phyloP scores from a whole-genome alignment of 2,329 filamentous ascomycete genomes.

The Chrysosporium keratinophilum region DNA sequence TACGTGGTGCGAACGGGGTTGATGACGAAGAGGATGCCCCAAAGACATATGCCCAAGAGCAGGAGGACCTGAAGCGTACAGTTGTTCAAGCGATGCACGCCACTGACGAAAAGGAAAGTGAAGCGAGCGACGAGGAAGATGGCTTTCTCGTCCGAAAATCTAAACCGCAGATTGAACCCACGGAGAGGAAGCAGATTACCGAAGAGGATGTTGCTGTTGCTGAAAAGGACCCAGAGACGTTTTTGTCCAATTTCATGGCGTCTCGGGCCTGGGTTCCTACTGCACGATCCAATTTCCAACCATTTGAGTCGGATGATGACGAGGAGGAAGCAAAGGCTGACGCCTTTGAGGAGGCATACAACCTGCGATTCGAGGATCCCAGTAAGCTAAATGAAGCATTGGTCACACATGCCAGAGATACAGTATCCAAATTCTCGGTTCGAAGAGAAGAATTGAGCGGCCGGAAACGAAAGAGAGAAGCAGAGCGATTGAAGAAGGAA shows the following conservation, averaged over 20 bases:
- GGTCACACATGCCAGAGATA: constrained; percentile 78
- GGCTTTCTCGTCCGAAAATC: constrained; percentile 68
- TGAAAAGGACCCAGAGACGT: constrained; percentile 81
- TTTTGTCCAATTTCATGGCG: constrained; percentile 91
- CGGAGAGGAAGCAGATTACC: constrained; percentile 37
- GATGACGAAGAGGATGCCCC: constrained; percentile 41
- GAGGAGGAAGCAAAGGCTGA: constrained; percentile 65
- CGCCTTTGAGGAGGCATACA: constrained; percentile 85
- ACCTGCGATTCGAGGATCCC: constrained; percentile 90
- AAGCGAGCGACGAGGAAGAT: constrained; percentile 47
- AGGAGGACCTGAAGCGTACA: constrained; percentile 67
- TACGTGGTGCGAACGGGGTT: constrained; percentile 60
- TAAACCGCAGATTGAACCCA: constrained; percentile 29
- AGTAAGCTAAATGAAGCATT: constrained; percentile 77
- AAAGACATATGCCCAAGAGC: constrained; percentile 76
- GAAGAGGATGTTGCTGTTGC: constrained; percentile 62
- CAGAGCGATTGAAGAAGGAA: constrained; percentile 66
- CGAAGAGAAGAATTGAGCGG: constrained; percentile 70
- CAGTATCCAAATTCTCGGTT: constrained; percentile 70
- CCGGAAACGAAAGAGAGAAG: constrained; percentile 67
- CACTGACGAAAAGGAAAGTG: constrained; percentile 41
- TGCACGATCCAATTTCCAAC: constrained; percentile 57
- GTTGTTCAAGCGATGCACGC: constrained; percentile 74
- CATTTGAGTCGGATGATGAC: constrained; percentile 88
- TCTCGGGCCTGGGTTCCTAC: constrained; percentile 77